Conservation (phyloP, 768 basidiomycete species). For the Agrocybe pediades region DNA sequence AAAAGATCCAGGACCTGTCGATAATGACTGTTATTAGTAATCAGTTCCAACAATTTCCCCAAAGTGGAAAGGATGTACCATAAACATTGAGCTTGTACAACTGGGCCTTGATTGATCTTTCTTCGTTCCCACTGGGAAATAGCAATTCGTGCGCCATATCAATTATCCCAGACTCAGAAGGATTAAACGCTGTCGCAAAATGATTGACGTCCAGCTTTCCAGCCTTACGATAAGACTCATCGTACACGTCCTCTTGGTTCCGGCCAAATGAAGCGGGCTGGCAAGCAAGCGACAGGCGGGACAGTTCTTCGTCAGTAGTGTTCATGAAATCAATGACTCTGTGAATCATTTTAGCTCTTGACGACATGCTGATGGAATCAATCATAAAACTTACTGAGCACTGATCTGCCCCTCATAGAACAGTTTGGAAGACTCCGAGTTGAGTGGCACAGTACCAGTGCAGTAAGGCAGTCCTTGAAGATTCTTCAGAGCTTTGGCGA, state of each 20-base stretch:
- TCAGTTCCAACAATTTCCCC: too few relatives aligned
- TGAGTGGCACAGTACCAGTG: conserved; percentile 13
- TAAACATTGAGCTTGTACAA: background rate
- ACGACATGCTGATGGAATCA: too few relatives aligned
- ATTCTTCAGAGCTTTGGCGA: conserved; percentile 1
- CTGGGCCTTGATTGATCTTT: conserved; percentile 14
- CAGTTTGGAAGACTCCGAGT: background rate
- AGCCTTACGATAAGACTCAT: conserved; percentile 29
- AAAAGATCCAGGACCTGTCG: conserved; percentile 31
- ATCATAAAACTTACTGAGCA: conserved; percentile 5
- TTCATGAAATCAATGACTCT: conserved; percentile 36
- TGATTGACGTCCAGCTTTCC: conserved; percentile 39
- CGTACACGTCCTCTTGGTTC: conserved; percentile 21
- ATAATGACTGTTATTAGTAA: background rate
- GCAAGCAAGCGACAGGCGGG: conserved; percentile 18
- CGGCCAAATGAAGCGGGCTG: conserved; percentile 22
- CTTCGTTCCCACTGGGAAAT: conserved; percentile 15
- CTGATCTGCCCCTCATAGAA: conserved; percentile 6
- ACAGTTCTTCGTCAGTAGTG: conserved; percentile 7
- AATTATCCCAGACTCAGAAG: conserved; percentile 15
- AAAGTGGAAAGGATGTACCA: background rate
- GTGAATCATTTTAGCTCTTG: background rate
- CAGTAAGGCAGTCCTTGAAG: conserved; percentile 10
- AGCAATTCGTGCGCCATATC: conserved; percentile 23
- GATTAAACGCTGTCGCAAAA: conserved; percentile 37